Evolutionary conservation across 1,284 basidiomycete species (phyloP), one percentile per base, ranked within the genome.

Genomic region (Rhodotorula sp.): DNA sequence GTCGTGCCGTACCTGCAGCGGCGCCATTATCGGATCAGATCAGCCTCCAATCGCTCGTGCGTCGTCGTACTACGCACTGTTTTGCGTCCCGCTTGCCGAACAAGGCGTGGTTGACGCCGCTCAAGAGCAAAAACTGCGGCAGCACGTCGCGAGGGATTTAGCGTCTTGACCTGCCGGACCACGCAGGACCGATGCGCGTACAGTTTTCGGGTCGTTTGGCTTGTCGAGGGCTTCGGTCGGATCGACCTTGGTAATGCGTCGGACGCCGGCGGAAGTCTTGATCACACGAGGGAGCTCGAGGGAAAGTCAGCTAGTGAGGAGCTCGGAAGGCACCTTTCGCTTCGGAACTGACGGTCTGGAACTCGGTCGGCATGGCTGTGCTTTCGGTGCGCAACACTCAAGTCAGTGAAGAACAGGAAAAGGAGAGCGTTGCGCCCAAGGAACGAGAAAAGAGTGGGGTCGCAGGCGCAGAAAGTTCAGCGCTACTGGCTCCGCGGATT

Each of bases 81-180:
- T 73, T 72, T 2, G 78, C 72, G 31, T 77, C 76, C 16, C 78
- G 70, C 58, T 71, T 72, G 39, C 76, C 78, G 31, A 78, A 77
- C 10, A 78, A 63, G 59, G 76, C 75, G 72, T 77, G 78, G 71
- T 78, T 78, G 2, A 74, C 73, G 5, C 78, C 78, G 0, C 67
- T 69, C 14, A 78, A 60, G 14, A 78, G 62, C 29, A 77, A 67
- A 68, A 76, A 78, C 46, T 67, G 66, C 34, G 2, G 34, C 14
- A 1, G 23, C 8, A 21, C 29, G 14, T 29, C 47, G 23, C 10
- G 43, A 5, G 31, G 31, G 5, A 8, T 14, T 64, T 31, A 52
- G 29, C 49, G 18, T 23, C 56, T 34, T 10, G 4, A 6, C 34
- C 20, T 20, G 3, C 29, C 16, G 5, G 18, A 29, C 34, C 21